Evolutionary conservation across 495 filamentous ascomycete species (phyloP), one percentile per base, ranked within the genome.

Genomic region (Oleoguttula mirabilis): DNA sequence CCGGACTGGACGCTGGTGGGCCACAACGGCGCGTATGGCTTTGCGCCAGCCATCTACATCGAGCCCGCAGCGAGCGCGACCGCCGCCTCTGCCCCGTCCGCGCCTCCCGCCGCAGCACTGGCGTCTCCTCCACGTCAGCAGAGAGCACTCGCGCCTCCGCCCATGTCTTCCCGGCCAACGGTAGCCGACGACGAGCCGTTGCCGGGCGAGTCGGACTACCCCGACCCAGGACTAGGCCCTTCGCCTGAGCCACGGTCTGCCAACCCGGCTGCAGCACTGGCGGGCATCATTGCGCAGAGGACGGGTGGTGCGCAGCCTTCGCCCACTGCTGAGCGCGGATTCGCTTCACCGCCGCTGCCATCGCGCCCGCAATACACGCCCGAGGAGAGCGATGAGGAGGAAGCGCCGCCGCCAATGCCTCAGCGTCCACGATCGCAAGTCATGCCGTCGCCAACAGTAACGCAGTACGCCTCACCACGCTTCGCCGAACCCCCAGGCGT

Each of bases 41-140:
- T 96, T 62, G 90, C 81, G 20, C 90, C 90, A n/a, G 75, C 88
- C 37, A 96, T 94, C 62, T 99, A 99, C 60, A 95, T 96, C 43
- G 84, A 95, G 46, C 62, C 80, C 32, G 37, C 65, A 12, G 64
- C 68, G 31, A 55, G 55, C 5, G 48, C 48, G 34, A 45, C 45
- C 15, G 21, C 49, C 2, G 44, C 39, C 8, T 15, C 32, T 4
- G 37, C 37, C 11, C 25, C 33, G 14, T 28, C 35, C 17, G 38
- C 39, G 17, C 24, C 39, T 10, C 23, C 47, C 28, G 7, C 34
- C 3, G 40, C 40, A 8, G 8, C 30, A 16, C 14, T 27, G 3
- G 17, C 22, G 6, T 20, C 31, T 15, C 30, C 30, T 4, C 28
- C 41, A 12, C 30, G 11, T 16, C 16, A 12, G 30, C 51, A 43